A percentile compares a stretch with the other conserved stretches of the same genome.
Evolutionary conservation across 345 rosid species (phyloP).

Genomic region (Rhizophora apiculata): DNA sequence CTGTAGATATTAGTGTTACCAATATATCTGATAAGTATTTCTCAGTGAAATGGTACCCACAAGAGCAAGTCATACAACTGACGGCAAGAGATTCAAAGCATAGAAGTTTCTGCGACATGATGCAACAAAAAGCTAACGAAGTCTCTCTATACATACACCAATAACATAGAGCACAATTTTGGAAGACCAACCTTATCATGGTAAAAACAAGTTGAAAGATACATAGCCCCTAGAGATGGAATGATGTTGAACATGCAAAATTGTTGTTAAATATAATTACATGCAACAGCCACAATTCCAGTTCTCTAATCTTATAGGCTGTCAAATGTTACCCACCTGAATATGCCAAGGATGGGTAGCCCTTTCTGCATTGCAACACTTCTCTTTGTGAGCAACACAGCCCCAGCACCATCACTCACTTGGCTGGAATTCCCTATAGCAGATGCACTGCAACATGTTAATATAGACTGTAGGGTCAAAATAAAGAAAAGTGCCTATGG

Average conservation of each 20-base stretch:
- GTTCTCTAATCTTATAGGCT: not conserved
- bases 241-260: not conserved
- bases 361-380: conserved; percentile 74
- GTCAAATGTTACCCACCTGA: conserved; percentile 45
- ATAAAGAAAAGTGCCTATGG: not conserved
- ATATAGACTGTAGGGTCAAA: not conserved
- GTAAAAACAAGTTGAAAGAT: too few relatives aligned
- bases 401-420: conserved; percentile 93
- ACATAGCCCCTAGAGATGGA: too few relatives aligned
- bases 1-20: not conserved
- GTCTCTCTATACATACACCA: too few relatives aligned
- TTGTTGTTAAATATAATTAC: not conserved
- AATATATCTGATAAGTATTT: too few relatives aligned
- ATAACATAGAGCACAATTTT: too few relatives aligned
- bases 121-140: too few relatives aligned
- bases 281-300: not conserved
- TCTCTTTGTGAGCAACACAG: conserved; percentile 90
- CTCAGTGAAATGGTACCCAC: too few relatives aligned
- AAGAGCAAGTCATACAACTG: too few relatives aligned
- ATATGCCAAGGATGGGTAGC: conserved; percentile 82
- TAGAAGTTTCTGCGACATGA: too few relatives aligned
- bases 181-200: too few relatives aligned
- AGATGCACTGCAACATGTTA: conserved; percentile 6
- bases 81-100: too few relatives aligned
- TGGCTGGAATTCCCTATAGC: conserved; percentile 86